Conservation (phyloP, 345 rosid genomes). For the Salix koriyanagi region DNA sequence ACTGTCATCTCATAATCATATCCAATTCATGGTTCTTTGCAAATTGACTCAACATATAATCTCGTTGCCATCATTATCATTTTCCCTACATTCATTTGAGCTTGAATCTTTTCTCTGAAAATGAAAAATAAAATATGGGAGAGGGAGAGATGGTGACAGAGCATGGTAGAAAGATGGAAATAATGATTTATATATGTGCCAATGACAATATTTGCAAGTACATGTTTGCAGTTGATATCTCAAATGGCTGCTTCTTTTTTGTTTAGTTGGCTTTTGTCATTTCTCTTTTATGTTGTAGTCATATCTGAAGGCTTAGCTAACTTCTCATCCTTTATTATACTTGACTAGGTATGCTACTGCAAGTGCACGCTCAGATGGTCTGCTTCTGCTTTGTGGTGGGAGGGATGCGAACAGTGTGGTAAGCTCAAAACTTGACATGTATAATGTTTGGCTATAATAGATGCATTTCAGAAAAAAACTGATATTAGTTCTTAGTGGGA, state of each 20-base stretch:
- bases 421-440: constrained; percentile 22
- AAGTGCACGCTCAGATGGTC: constrained; percentile 99
- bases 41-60: background rate
- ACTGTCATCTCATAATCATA: background rate
- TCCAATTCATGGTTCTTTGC: background rate
- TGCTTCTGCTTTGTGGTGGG: constrained; percentile 98
- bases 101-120: background rate
- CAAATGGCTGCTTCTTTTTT: background rate
- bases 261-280: background rate
- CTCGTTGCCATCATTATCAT: background rate
- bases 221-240: background rate
- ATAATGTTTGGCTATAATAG: constrained; percentile 3
- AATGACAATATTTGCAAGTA: background rate
- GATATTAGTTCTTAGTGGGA: background rate
- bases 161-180: background rate
- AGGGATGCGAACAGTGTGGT: constrained; percentile 97
- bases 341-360: constrained; percentile 94
- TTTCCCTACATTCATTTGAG: background rate
- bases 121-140: background rate
- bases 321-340: constrained; percentile 14
- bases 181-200: background rate
- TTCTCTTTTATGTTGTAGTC: background rate
- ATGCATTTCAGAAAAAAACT: background rate
- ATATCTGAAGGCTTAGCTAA: constrained; percentile 2
- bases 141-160: background rate